Evolutionary conservation across 176 grass and related monocot genomes (phyloP), one percentile per base, ranked within the genome.

Genomic region (Chrysopogon serrulatus): DNA sequence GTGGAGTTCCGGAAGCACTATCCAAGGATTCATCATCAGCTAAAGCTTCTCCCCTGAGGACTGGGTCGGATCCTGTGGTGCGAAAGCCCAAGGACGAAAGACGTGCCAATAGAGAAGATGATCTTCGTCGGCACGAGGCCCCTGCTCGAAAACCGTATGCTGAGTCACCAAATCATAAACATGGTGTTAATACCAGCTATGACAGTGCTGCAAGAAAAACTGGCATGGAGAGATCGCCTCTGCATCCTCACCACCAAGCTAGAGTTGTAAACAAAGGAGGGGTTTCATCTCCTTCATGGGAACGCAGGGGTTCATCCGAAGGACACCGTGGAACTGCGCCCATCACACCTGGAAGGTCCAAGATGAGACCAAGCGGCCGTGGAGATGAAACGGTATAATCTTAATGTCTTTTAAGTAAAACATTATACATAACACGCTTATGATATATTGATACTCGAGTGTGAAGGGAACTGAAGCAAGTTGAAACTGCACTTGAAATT

Each of bases 331-430:
- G 85, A 42, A 10, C 61, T 78, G 75, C 80, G 41, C 85, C 88
- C 16, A 87, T 72, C 41, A 84, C 80, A 54, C 83, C 89, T 40
- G 89, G 92, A 72, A 89, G 89, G 69, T 84, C 86, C 21, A 89
- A 49, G 72, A 42, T 88, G 36, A 95, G 81, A 59, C 17, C 86
- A 36, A 81, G 70, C 57, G 90, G 81, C 2, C 88, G 43, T 49
- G 92, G 84, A 31, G 87, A 94, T 35, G 95, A 89, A 84, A 90
- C 86, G 90, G 92, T 97, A 82, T 77, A 17, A 6, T 35, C 62
- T 45, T 70, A 74, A 18, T 27, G 56, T 81, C 60, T 16, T 16
- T 56, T 33, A 57, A 32, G 30, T 17, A 34, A 32, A 35, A 33
- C 4, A 26, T 54, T 54, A 54, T 71, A 70, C 32, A 10, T 82